phyloP scores from a whole-genome alignment of 2,329 filamentous ascomycete species.

The Fusarium poae region DNA sequence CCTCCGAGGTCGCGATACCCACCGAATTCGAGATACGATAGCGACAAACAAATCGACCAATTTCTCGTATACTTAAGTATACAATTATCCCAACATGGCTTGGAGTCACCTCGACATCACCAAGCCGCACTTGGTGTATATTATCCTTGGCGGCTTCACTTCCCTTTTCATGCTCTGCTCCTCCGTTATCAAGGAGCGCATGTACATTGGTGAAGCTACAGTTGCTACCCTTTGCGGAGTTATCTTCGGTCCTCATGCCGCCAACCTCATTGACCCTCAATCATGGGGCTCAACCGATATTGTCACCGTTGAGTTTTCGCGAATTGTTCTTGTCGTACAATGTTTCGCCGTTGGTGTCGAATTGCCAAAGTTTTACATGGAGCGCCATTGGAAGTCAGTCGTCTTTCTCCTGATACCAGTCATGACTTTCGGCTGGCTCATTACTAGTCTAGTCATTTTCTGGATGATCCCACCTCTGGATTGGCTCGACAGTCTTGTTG shows the following conservation, averaged over 20 bases:
- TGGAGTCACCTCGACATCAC: slow-evolving; percentile 89
- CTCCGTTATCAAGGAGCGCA: slow-evolving; percentile 95
- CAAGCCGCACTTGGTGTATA: slow-evolving; percentile 96
- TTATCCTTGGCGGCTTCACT: slow-evolving; percentile 97
- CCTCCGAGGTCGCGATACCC: slow-evolving; percentile 35
- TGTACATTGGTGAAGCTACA: slow-evolving; percentile 98
- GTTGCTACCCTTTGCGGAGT: slow-evolving; percentile 90
- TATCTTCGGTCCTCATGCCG: slow-evolving; percentile 88
- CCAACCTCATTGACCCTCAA: slow-evolving; percentile 80
- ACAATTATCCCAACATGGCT: slow-evolving; percentile 66
- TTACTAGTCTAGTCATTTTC: slow-evolving; percentile 95
- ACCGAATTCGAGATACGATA: slow-evolving; percentile 16
- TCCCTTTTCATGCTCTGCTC: slow-evolving; percentile 98
- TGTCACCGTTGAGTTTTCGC: slow-evolving; percentile 88
- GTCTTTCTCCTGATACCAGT: slow-evolving; percentile 89
- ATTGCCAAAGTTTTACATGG: slow-evolving; percentile 95
- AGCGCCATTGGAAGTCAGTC: slow-evolving; percentile 95
- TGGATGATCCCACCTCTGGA: slow-evolving; percentile 83
- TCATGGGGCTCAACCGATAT: slow-evolving; percentile 88
- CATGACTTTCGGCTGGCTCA: slow-evolving; percentile 96
- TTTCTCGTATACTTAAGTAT: slow-evolving; percentile 16
- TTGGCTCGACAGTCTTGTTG: slow-evolving; percentile 90
- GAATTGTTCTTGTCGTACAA: slow-evolving; percentile 90
- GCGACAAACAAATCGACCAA: slow-evolving; percentile 22
- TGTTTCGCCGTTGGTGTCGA: slow-evolving; percentile 94